phyloP scores from a whole-genome alignment of 352 stramenopile species.

The Plasmopara halstedii region DNA sequence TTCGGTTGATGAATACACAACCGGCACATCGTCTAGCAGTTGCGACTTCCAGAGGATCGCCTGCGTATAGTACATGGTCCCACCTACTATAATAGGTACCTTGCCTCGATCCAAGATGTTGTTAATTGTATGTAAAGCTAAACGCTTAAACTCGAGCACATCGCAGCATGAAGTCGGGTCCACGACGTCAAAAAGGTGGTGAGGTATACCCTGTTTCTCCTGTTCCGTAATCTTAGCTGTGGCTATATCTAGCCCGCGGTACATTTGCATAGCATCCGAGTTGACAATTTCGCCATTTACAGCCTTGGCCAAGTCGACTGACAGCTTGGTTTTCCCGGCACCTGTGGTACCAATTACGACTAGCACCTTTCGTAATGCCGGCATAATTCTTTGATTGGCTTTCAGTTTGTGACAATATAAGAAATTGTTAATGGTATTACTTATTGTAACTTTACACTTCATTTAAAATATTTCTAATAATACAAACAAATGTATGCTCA shows the following conservation, averaged over 20 bases:
- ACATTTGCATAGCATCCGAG: constrained; percentile 90
- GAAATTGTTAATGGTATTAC: too few relatives aligned
- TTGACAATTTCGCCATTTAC: constrained; percentile 89
- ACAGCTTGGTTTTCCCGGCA: constrained; percentile 89
- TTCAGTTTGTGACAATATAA: too few relatives aligned
- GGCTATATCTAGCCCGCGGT: constrained; percentile 82
- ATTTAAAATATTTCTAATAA: too few relatives aligned
- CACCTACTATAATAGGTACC: constrained; percentile 86
- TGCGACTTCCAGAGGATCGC: constrained; percentile 84
- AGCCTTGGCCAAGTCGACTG: constrained; percentile 85
- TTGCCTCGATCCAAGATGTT: constrained; percentile 82
- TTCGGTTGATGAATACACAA: constrained; percentile 3
- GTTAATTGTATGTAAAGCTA: constrained; percentile 69
- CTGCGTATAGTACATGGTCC: constrained; percentile 92
- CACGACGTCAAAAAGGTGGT: constrained; percentile 86
- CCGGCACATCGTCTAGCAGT: constrained; percentile 66
- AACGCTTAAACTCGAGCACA: constrained; percentile 75
- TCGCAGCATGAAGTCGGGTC: constrained; percentile 68
- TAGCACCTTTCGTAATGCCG: constrained; percentile 65
- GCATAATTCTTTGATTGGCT: too few relatives aligned
- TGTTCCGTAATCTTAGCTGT: constrained; percentile 83
- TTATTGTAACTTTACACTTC: too few relatives aligned
- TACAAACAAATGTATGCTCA: too few relatives aligned
- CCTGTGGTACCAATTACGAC: constrained; percentile 89
- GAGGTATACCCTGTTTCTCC: constrained; percentile 83